Evolutionary conservation across 306 rosid genomes (phyloP), one percentile per base, ranked within the genome.

Genomic region (Clitoria ternatea): DNA sequence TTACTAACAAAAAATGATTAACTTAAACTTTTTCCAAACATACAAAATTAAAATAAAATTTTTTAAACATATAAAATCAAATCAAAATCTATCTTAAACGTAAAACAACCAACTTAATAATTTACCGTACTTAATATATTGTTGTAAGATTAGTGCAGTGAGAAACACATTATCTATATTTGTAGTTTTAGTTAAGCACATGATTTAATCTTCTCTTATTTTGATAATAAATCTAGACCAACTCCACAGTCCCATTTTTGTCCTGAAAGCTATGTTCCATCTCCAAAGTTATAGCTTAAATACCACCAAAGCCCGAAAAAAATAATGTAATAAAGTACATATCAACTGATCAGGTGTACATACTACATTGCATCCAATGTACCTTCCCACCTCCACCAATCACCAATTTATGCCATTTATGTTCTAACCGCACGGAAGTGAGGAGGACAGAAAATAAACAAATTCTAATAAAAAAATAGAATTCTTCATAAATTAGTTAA

Each of bases 321-420:
- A n/a, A n/a, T 12, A 18, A 33, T 43, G 22, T 30, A 61, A 52
- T 29, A 22, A 36, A 62, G 32, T 20, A 59, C 35, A 18, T 13
- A 45, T 14, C 19, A 40, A 54, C 52, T 17, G 20, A 57, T 70
- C 35, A 24, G 55, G 55, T 54, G 49, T 30, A 53, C 52, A 48
- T 19, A 47, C 5, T 7, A 10, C 55, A 15, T n/a, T n/a, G n/a
- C n/a, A n/a, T n/a, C n/a, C 52, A 2, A 45, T 24, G 5, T 48
- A 19, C 55, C 9, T 44, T 44, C 48, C 29, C 11, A 49, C 57
- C 55, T 2, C 55, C 55, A 48, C 13, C 24, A 2, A 18, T 48
- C 75, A 77, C 72, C 80, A 60, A 71, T 60, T 60, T 48, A 23
- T 36, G 1, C 71, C 54, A 78, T 65, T 64, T 19, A 68, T 9